A percentile compares a stretch with the other conserved stretches of the same genome.
Evolutionary conservation across 2,329 filamentous ascomycete species (phyloP).

Genomic region (Penicillium sp.): DNA sequence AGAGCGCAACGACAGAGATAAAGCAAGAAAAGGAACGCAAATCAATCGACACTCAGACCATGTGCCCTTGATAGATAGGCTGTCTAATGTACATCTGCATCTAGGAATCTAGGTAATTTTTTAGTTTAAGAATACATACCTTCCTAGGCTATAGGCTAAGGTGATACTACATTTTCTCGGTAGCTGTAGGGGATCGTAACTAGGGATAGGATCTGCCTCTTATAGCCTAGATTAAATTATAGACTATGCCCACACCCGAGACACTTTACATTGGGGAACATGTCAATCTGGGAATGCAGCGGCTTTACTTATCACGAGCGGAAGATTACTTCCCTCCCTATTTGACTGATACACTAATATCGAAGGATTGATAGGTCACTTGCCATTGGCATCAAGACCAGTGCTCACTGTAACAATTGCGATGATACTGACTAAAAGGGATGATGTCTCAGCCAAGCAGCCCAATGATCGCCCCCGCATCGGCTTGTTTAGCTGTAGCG

Average conservation of each 20-base stretch:
- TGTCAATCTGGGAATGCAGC: background rate
- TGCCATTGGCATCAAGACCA: slow-evolving; percentile 2
- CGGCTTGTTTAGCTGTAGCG: too few species aligned
- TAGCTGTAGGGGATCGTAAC: background rate
- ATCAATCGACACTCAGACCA: background rate
- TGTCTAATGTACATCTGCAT: background rate
- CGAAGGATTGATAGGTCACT: background rate
- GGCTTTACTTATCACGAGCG: background rate
- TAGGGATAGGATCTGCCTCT: background rate
- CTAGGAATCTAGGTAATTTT: background rate
- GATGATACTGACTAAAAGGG: slow-evolving; percentile 10
- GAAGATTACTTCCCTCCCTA: background rate
- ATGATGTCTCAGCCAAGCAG: slow-evolving; percentile 20
- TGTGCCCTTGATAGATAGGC: background rate
- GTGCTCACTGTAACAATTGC: slow-evolving; percentile 12
- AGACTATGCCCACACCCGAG: background rate
- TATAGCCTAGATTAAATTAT: background rate
- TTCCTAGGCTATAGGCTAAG: background rate
- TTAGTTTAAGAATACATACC: background rate
- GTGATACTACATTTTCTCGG: background rate
- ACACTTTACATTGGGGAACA: background rate
- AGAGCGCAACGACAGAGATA: background rate
- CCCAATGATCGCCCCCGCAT: background rate
- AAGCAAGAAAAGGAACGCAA: background rate
- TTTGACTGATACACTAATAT: background rate